phyloP scores from a whole-genome alignment of 2,329 filamentous ascomycete genomes.

The Didymella arachidicola region DNA sequence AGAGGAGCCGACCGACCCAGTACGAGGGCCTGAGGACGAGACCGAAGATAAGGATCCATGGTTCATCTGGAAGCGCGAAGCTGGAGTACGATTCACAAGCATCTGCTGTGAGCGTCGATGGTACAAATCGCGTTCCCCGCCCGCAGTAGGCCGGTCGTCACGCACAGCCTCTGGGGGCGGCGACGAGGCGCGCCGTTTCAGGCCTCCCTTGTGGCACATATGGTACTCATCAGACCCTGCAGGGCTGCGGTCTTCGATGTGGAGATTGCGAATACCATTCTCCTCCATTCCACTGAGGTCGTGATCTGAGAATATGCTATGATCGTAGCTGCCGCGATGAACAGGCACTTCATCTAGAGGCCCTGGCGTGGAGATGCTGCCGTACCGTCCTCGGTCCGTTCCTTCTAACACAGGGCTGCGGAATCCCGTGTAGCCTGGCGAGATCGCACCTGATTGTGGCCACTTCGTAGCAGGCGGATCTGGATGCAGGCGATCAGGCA shows the following conservation, averaged over 20 bases:
- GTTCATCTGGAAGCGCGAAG: constrained; percentile 62
- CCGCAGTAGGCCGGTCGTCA: constrained; percentile 55
- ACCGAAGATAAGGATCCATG: constrained; percentile 71
- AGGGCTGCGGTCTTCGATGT: constrained; percentile 62
- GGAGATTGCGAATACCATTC: constrained; percentile 59
- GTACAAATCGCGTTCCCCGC: constrained; percentile 58
- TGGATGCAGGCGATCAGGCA: constrained; percentile 53
- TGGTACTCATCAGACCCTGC: constrained; percentile 55
- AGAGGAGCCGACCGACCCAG: constrained; percentile 69
- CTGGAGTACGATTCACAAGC: constrained; percentile 62
- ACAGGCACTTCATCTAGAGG: constrained; percentile 62
- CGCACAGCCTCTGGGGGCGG: constrained; percentile 64
- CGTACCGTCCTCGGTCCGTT: constrained; percentile 54
- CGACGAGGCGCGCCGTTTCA: constrained; percentile 71
- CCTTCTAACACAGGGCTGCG: constrained; percentile 54
- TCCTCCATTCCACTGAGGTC: constrained; percentile 63
- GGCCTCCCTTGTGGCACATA: constrained; percentile 59
- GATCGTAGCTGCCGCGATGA: constrained; percentile 69
- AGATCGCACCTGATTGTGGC: constrained; percentile 53
- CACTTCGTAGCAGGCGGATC: constrained; percentile 53
- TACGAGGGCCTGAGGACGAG: constrained; percentile 66
- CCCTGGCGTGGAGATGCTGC: constrained; percentile 57
- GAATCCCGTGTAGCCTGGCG: constrained; percentile 53
- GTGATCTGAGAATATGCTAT: constrained; percentile 60
- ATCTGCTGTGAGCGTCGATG: constrained; percentile 64